Evolutionary conservation across 306 rosid genomes (phyloP), one percentile per base, ranked within the genome.

Genomic region (Casuarina equisetifolia): DNA sequence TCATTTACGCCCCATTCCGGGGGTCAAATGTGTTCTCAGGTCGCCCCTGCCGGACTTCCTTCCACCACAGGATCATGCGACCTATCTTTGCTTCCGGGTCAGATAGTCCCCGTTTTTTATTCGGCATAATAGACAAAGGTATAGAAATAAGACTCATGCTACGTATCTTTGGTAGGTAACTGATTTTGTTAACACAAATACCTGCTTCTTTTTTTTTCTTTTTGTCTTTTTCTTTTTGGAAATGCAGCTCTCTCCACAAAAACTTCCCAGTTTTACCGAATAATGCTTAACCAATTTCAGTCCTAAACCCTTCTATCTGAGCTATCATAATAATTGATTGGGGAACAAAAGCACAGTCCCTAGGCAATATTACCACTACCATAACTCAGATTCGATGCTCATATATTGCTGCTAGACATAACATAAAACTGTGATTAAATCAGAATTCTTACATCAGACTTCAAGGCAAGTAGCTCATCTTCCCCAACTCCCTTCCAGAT

Each of bases 41-140:
- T 92, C 97, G 94, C 96, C 94, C 92, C 92, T 88, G 96, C 72
- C 2, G 88, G 63, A 74, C 74, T 85, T 77, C 58, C 71, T 82
- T 83, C 83, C 85, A 48, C 90, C 58, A 1, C 8, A 12, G 3
- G 35, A 40, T 67, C 16, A 0, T 42, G n/a, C 3, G 46, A 4
- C 53, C 13, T 25, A 25, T 25, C 32, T 25, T 25, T 25, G 32
- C 32, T 25, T 25, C 32, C 32, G 32, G 32, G 32, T 25, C 32
- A 25, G 32, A 25, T 25, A 25, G 32, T 25, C 32, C 32, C 32
- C 1, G 32, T 25, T 25, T 25, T 25, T 25, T 25, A 25, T 25
- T 25, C 32, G 32, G 50, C 50, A 46, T 6, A 46, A 11, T 46
- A 10, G 7, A 54, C 25, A 2, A 15, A 54, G 61, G 61, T 54